A percentile compares a stretch with the other conserved stretches of the same genome.
These are phyloP conservation scores for Fusarium musae DNA, from an alignment of 2,329 filamentous ascomycete genomes.

Conservation along the genomic window DNA sequence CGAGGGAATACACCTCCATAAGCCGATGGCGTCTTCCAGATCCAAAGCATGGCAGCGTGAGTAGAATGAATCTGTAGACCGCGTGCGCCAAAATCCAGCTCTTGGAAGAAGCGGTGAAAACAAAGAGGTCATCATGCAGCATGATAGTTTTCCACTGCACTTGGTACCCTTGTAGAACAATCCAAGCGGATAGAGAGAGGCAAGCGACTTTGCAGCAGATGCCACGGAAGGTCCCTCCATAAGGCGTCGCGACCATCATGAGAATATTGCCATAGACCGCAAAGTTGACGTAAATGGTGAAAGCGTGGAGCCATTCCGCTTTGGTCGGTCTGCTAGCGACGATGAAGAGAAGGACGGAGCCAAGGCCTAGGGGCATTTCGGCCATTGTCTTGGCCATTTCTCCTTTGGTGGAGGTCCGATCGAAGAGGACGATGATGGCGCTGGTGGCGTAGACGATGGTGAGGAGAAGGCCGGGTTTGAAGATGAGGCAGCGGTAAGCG, in stretches of 20 bases:
- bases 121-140: not conserved
- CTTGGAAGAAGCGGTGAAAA: not conserved
- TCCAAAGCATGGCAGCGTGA: not conserved
- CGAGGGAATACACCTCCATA: not conserved
- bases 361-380: not conserved
- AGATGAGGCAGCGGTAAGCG: not conserved
- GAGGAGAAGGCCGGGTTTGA: not conserved
- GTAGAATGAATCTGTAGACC: not conserved
- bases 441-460: not conserved
- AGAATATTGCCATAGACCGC: constrained; percentile 1
- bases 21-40: not conserved
- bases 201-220: not conserved
- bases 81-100: not conserved
- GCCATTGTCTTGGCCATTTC: not conserved
- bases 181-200: not conserved
- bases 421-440: not conserved
- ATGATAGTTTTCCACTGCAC: not conserved
- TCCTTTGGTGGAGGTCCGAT: not conserved
- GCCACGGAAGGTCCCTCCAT: not conserved
- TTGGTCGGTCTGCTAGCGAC: not conserved
- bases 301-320: not conserved
- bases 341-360: not conserved
- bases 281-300: not conserved
- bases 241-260: constrained; percentile 4
- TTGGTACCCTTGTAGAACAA: not conserved